A percentile compares a stretch with the other conserved stretches of the same genome.
phyloP scores from a whole-genome alignment of 805 yeast genomes.

The Candida ovalis region DNA sequence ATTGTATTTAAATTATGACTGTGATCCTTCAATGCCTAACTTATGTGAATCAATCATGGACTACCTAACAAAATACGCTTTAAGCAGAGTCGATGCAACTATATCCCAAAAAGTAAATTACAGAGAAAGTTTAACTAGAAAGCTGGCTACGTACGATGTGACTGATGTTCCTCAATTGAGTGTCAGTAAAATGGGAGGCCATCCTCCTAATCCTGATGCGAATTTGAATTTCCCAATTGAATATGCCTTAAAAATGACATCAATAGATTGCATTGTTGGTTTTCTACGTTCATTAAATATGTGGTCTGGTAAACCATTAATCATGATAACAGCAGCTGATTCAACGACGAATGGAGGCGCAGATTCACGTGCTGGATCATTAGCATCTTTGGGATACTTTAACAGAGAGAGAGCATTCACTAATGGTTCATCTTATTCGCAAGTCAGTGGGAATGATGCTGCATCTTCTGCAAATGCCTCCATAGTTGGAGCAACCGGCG shows the following conservation, averaged over 20 bases:
- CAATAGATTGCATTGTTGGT: slow-evolving; percentile 77
- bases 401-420: slow-evolving; percentile 16
- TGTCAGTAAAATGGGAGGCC: slow-evolving; percentile 57
- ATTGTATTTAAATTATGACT: slow-evolving; percentile 91
- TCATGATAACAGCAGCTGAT: background rate
- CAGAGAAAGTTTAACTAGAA: slow-evolving; percentile 46
- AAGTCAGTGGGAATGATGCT: slow-evolving; percentile 10
- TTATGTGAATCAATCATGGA: slow-evolving; percentile 81
- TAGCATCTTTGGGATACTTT: slow-evolving; percentile 3
- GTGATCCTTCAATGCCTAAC: slow-evolving; percentile 79
- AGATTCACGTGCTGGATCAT: background rate
- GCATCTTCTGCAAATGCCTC: slow-evolving; percentile 24
- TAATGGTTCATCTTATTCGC: slow-evolving; percentile 9
- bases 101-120: slow-evolving; percentile 59
- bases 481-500: slow-evolving; percentile 12
- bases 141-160: slow-evolving; percentile 70
- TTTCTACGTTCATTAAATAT: slow-evolving; percentile 75
- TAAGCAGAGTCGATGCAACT: slow-evolving; percentile 69
- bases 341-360: slow-evolving; percentile 1
- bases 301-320: slow-evolving; percentile 71
- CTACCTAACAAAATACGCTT: slow-evolving; percentile 67
- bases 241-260: slow-evolving; percentile 76
- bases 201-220: slow-evolving; percentile 52
- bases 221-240: slow-evolving; percentile 63
- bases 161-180: slow-evolving; percentile 73